Evolutionary conservation across 1,284 basidiomycete species (phyloP), one percentile per base, ranked within the genome.

Genomic region (Cutaneotrichosporon curvatum): DNA sequence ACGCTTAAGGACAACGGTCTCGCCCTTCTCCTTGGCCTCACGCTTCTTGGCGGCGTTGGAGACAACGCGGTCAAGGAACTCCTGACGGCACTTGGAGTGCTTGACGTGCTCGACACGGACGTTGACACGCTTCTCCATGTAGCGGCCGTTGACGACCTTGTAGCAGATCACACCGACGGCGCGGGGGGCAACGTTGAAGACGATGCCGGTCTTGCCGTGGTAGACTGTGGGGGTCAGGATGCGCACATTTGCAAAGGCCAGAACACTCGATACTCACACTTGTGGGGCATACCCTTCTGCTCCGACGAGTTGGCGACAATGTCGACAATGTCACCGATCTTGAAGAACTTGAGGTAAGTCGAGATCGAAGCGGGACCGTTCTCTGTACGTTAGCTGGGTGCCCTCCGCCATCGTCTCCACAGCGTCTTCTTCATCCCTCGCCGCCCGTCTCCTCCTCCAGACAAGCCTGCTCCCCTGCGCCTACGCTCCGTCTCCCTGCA

Each of bases 201-300:
- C 79, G 66, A 98, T 94, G 61, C 95, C 94, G 58, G 94, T 99
- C 60, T 73, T 73, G 53, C 72, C 72, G 69, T 73, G 72, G 71
- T 73, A 73, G 70, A 67, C 62, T 67, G 47, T 8, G 4, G 16
- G 28, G n/a, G 37, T 39, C 11, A 23, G 34, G 19, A 41, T 33
- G 19, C 11, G 16, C 11, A 25, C 3, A 32, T 14, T 21, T 15
- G 22, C 32, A 64, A 8, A 20, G 4, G 21, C 68, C 50, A 28
- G 25, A 28, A 28, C 25, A 28, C 25, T n/a, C 7, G 25, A 28
- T 28, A 28, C 25, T 28, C 41, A 71, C 69, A 92, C 77, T 97
- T 97, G 81, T 96, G 92, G 72, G 94, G 92, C 90, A 98, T 96
- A 75, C 94, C 94, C 85, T 94, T 95, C 82, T 98, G 95, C 76